Percentiles rank a stretch among this genome's conserved stretches.
Conservation (phyloP, 768 basidiomycete species). For the Rhodosporidiobolus odoratus region DNA sequence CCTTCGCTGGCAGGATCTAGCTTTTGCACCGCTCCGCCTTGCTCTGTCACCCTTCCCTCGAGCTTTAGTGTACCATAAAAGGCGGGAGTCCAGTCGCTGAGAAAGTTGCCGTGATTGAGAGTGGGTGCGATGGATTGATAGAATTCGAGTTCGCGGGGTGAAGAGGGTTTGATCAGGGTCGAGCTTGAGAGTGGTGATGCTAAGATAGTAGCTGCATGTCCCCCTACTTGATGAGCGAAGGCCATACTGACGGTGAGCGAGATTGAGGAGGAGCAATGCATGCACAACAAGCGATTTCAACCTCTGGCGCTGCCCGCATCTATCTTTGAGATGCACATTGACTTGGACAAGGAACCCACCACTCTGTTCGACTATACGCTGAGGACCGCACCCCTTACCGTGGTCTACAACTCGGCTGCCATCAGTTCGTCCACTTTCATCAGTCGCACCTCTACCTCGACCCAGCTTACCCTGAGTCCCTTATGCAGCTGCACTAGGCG, state of each 20-base stretch:
- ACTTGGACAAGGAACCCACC: neutral
- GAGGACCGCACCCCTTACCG: slow-evolving; percentile 22
- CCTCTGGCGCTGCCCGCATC: too few species aligned
- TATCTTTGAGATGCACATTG: too few species aligned
- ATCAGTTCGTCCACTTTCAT: slow-evolving; percentile 2
- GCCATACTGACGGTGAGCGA: slow-evolving; percentile 1
- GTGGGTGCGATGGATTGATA: slow-evolving; percentile 56
- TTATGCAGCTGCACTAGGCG: slow-evolving; percentile 23
- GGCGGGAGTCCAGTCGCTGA: slow-evolving; percentile 59
- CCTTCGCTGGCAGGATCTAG: slow-evolving; percentile 3
- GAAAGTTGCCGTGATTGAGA: slow-evolving; percentile 26
- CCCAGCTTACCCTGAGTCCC: neutral
- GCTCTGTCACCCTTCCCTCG: slow-evolving; percentile 56
- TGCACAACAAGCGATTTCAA: too few species aligned
- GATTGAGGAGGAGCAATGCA: neutral
- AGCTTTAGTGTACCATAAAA: slow-evolving; percentile 75
- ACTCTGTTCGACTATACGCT: slow-evolving; percentile 31
- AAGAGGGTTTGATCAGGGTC: slow-evolving; percentile 73
- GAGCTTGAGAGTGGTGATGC: slow-evolving; percentile 62
- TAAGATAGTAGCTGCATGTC: slow-evolving; percentile 65
- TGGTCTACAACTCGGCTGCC: slow-evolving; percentile 14
- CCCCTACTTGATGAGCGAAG: slow-evolving; percentile 61
- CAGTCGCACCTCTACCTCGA: too few species aligned
- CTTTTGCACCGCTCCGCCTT: slow-evolving; percentile 1
- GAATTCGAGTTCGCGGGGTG: slow-evolving; percentile 62